Evolutionary conservation across 129 eudicot species (phyloP), one percentile per base, ranked within the genome.

Genomic region (Cynara cardunculus): DNA sequence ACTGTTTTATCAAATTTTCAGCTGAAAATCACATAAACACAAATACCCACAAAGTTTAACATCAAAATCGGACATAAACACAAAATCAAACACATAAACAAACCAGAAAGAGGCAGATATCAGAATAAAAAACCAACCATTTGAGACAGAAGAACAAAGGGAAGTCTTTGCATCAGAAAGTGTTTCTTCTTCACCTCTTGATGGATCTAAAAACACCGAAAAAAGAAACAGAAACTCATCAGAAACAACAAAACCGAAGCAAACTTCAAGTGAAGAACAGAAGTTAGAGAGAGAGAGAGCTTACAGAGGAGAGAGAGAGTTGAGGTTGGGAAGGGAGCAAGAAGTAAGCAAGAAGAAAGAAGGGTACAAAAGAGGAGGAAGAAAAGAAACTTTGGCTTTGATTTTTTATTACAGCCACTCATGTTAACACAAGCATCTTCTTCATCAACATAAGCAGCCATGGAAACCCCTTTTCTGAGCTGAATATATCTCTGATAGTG

Each of bases 101-200:
- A 13, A 49, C 19, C 24, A 61, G 13, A 30, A n/a, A 31, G 10
- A 24, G 7, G 59, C 59, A 44, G 9, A 44, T 2, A 8, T n/a
- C 3, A 46, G 35, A 53, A 25, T 5, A 2, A 25, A 39, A 74
- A 69, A 84, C 89, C 76, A 18, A 94, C 99, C 99, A 84, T 90
- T 87, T 71, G 91, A 70, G 24, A 92, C 89, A 24, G 96, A 89
- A 32, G 93, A 90, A 77, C 99, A 94, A 65, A 78, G 81, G 78
- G 88, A 61, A 87, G 49, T 79, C 80, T 84, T 76, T 3, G 76
- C 84, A 80, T 75, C 82, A 28, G 79, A 73, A 83, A 69, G 79
- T 65, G 78, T 19, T n/a, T 73, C 77, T n/a, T 75, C 86, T 79
- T 86, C 86, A 71, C 70, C 85, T 72, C 81, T 87, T 76, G 81